These are phyloP conservation scores for Fusarium sp. DNA, from an alignment of 2,329 filamentous ascomycete species.

Conservation along the genomic window DNA sequence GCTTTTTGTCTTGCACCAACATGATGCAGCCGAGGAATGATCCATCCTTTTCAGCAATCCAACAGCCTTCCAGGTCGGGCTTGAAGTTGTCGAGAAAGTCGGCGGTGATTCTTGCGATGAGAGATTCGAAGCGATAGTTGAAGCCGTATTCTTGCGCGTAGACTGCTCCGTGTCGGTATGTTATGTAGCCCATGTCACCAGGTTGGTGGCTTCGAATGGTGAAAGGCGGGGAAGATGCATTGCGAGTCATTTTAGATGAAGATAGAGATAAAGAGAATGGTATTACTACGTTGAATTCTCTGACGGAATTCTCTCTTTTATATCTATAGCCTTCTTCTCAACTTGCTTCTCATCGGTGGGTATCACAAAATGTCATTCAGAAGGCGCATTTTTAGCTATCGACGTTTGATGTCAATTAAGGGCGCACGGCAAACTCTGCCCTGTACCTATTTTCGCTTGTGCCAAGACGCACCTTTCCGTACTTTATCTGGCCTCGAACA, in stretches of 20 bases:
- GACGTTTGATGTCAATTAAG: not conserved
- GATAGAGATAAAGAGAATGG: rapidly evolving
- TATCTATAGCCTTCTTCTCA: not conserved
- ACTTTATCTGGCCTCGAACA: too few species aligned
- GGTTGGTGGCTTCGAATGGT: not conserved
- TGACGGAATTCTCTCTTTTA: rapidly evolving
- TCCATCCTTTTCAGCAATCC: not conserved
- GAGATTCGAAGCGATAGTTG: not conserved
- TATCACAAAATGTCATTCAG: not conserved
- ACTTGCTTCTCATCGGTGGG: rapidly evolving
- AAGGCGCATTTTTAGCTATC: not conserved
- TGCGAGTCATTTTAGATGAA: not conserved
- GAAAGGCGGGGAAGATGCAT: not conserved
- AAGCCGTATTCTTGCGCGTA: conserved; percentile 1
- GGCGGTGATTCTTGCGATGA: not conserved
- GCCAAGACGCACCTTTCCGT: not conserved
- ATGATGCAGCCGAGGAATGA: conserved; percentile 1
- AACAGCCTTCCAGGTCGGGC: not conserved
- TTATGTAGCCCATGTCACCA: conserved; percentile 8
- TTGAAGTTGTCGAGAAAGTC: conserved; percentile 1
- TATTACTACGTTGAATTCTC: not conserved
- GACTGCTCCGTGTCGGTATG: not conserved
- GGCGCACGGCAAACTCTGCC: not conserved
- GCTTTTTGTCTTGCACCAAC: not conserved
- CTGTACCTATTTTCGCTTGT: too few species aligned